Conservation (phyloP, 2,329 filamentous ascomycete species). For the Neofusicoccum kwambonambiense region DNA sequence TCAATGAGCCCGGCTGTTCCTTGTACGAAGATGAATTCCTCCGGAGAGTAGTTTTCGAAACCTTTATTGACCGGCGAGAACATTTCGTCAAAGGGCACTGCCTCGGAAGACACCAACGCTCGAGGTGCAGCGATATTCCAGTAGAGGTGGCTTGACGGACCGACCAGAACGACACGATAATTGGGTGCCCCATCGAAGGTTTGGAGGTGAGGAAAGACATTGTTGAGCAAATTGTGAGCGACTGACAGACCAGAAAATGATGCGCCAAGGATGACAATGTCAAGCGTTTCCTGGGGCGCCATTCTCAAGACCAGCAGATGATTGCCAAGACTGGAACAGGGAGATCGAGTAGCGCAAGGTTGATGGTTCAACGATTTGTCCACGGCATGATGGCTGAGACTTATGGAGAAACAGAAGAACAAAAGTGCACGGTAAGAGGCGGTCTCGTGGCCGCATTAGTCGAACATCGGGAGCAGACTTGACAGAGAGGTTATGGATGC, state of each 20-base stretch:
- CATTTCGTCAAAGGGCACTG: slow-evolving; percentile 32
- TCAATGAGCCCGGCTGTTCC: slow-evolving; percentile 33
- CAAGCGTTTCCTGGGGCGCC: slow-evolving; percentile 25
- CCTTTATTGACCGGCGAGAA: slow-evolving; percentile 36
- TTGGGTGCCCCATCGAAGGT: slow-evolving; percentile 24
- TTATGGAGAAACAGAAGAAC: not conserved
- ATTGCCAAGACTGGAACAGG: not conserved
- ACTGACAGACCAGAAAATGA: slow-evolving; percentile 40
- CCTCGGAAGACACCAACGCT: slow-evolving; percentile 34
- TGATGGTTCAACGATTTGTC: not conserved
- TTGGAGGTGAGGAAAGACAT: slow-evolving; percentile 30
- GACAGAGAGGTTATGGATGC: not conserved
- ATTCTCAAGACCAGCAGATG: not conserved
- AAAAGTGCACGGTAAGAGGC: not conserved
- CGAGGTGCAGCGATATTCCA: slow-evolving; percentile 41
- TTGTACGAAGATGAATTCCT: slow-evolving; percentile 38
- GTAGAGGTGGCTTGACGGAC: slow-evolving; percentile 36
- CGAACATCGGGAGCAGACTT: not conserved
- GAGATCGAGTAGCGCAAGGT: not conserved
- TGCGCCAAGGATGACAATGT: slow-evolving; percentile 40
- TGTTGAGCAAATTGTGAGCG: slow-evolving; percentile 37
- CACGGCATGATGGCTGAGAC: not conserved
- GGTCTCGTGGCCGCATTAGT: not conserved
- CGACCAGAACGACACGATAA: slow-evolving; percentile 37
- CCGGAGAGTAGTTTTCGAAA: slow-evolving; percentile 33